Base-by-base conservation (phyloP, 352 stramenopile species). In the Globisporangium barbulae region DNA sequence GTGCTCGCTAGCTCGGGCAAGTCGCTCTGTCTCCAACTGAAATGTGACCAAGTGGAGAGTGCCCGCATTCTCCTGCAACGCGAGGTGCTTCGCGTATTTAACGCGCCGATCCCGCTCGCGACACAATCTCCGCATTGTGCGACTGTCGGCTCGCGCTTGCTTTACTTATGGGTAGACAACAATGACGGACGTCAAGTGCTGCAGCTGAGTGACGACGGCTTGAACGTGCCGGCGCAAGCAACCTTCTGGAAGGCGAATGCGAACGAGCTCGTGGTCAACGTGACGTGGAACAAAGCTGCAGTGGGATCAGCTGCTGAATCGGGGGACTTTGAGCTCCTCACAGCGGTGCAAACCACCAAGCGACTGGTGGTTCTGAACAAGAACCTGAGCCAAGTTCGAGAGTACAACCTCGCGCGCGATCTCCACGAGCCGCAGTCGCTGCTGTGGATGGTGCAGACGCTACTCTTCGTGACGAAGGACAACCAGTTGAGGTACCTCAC, bases 401-500 rank as follows among this genome's bases (percentile, higher is more conserved):
- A 65, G 28, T 89, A 85, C 41, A 53, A 78, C 30, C 67, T 83
- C 19, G 49, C 53, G 4, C 37, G 12, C 5, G 75, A 88, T 30
- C 67, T 90, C 5, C 50, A 68, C 2, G 64, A 62, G 10, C 79
- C 81, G 0, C 70, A 83, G 44, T 89, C 75, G 63, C 49, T 87
- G 39, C 52, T 94, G 2, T 94, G 86, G 86, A 65, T 94, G 37
- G 83, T 71, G 2, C 81, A 91, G 42, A 79, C 83, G 31, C 63
- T 94, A 28, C 47, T 89, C 25, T 79, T 88, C 57, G 72, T 70
- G n/a, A 90, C 86, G 10, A 62, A 63, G 5, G 60, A 63, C 41
- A 62, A 73, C 13, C 81, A 89, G 50, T 22, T 94, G 10, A 73
- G 80, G 37, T 88, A 87, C 21, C 25, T 88, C 25, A 79, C 81